These are phyloP conservation scores for Colletotrichum euphorbiae DNA, from an alignment of 2,329 filamentous ascomycete genomes.

Conservation along the genomic window DNA sequence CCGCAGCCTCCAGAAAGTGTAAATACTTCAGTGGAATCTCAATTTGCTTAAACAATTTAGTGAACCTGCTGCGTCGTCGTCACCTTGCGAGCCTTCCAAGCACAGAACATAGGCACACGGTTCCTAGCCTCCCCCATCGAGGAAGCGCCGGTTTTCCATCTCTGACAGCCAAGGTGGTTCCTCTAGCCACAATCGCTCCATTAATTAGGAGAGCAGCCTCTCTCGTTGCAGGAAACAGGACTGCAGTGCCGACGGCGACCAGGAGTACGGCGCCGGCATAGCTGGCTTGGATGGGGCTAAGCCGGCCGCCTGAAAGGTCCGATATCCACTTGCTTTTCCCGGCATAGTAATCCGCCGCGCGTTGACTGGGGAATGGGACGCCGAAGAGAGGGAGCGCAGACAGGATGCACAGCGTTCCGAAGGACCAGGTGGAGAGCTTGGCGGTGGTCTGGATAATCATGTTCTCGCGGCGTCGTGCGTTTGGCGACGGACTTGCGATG, in stretches of 20 bases:
- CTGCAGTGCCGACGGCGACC: not conserved
- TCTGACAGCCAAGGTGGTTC: not conserved
- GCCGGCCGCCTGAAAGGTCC: slow-evolving; percentile 4
- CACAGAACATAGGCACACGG: not conserved
- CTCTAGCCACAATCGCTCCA: slow-evolving; percentile 1
- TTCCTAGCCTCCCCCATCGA: slow-evolving; percentile 8
- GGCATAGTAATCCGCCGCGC: slow-evolving; percentile 4
- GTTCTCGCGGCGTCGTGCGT: not conserved
- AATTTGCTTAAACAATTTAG: no score
- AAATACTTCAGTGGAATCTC: no score
- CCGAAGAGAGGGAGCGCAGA: slow-evolving; percentile 6
- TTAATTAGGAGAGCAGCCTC: not conserved
- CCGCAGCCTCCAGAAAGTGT: no score
- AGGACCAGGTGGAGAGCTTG: not conserved
- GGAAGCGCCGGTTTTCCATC: slow-evolving; percentile 6
- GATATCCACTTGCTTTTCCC: slow-evolving; percentile 9
- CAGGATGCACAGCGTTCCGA: slow-evolving; percentile 3
- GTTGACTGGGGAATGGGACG: not conserved
- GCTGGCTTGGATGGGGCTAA: not conserved
- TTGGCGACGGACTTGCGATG: not conserved
- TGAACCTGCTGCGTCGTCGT: not conserved
- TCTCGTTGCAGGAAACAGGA: slow-evolving; percentile 1
- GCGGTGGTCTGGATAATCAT: slow-evolving; percentile 2
- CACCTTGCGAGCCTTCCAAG: slow-evolving; percentile 5
- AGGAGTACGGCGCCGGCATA: slow-evolving; percentile 5